Evolutionary conservation across 306 rosid species (phyloP), one percentile per base, ranked within the genome.

Genomic region (Vigna unguiculata): DNA sequence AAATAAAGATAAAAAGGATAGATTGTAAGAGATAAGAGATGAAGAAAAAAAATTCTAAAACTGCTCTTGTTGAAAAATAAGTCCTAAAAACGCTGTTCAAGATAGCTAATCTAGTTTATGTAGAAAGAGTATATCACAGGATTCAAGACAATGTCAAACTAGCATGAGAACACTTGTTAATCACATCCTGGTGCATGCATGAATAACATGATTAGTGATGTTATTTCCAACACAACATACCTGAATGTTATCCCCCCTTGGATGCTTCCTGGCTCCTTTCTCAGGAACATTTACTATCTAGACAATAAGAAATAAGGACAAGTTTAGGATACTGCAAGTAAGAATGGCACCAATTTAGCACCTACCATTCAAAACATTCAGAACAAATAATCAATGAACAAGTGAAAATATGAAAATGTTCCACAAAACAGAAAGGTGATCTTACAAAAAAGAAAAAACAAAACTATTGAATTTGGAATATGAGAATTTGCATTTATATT

Each of bases 221-320:
- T 34, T 78, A 55, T 74, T 68, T 74, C 66, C 69, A 71, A 64
- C 75, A 22, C 58, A 68, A 69, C 54, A 57, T 84, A 94, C 98
- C 97, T 94, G 98, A 82, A 92, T 89, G 93, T 89, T 92, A 78
- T 94, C 98, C 14, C 98, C 96, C 69, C 97, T 86, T 41, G 97
- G 97, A 84, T 92, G 91, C 87, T 94, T 94, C 83, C 97, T 85
- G 15, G 97, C 93, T 72, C 97, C 97, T 90, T 94, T 94, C 83
- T 94, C 98, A 40, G 98, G 98, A 89, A 94, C 97, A 82, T 94
- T 94, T 77, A 94, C 97, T 81, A 94, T 85, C 98, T 94, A 90
- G 83, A 89, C 89, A 87, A 62, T 45, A 87, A 82, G 59, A 80
- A 81, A 79, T 52, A 47, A 82, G 62, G 69, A 77, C 22, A 79